Evolutionary conservation across 169 alveolate genomes (phyloP).

Genomic region (Babesia sp.): DNA sequence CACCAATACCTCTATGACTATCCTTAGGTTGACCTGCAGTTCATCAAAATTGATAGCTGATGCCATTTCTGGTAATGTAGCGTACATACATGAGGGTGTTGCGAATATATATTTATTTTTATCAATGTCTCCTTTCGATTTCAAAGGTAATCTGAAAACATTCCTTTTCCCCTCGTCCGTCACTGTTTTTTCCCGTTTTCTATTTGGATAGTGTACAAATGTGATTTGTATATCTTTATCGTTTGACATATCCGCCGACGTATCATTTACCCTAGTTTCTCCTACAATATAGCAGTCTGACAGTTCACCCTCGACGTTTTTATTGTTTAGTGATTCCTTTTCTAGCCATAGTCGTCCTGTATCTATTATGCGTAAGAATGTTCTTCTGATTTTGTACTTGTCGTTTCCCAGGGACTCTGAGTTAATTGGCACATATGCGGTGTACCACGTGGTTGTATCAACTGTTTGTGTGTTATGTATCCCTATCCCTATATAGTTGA

Average conservation of each 20-base stretch:
- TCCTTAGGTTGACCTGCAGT: conserved; percentile 30
- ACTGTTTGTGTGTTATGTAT: conserved; percentile 15
- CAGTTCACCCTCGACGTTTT: neutral
- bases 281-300: too few relatives aligned
- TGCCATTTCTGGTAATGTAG: conserved; percentile 57
- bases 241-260: too few relatives aligned
- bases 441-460: conserved; percentile 53
- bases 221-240: too few relatives aligned
- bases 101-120: conserved; percentile 23
- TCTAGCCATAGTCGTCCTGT: conserved; percentile 8
- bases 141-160: conserved; percentile 20
- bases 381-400: conserved; percentile 19
- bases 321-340: too few relatives aligned
- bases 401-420: conserved; percentile 32
- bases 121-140: neutral
- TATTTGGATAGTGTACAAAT: too few relatives aligned
- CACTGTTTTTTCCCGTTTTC: neutral
- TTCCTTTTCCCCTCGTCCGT: neutral
- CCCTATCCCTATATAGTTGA: conserved; percentile 66
- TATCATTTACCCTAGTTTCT: too few relatives aligned
- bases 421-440: conserved; percentile 64
- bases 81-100: conserved; percentile 69
- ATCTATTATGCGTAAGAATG: conserved; percentile 31
- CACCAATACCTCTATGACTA: conserved; percentile 48
- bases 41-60: conserved; percentile 38